Evolutionary conservation across 805 yeast species (phyloP).

Genomic region (Zygosaccharomyces rouxii): DNA sequence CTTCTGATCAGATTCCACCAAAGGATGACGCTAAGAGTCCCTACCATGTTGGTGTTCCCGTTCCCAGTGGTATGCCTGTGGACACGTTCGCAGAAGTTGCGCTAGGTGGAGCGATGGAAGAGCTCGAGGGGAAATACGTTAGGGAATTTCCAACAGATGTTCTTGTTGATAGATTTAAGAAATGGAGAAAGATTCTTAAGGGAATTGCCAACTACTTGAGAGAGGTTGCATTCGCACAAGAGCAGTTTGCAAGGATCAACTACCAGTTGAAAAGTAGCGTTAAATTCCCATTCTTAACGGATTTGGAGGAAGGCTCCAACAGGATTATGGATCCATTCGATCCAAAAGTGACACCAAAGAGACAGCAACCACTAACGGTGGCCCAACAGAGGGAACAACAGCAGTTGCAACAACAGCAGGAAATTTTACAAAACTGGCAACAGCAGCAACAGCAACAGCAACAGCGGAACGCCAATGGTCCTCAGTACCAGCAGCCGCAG

Average conservation of each 20-base stretch:
- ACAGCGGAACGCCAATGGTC: slow-evolving; percentile 5
- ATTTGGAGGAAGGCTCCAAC: slow-evolving; percentile 32
- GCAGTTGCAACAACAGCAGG: slow-evolving; percentile 5
- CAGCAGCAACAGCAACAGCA: slow-evolving; percentile 10
- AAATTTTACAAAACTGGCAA: slow-evolving; percentile 7
- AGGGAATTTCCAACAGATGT: slow-evolving; percentile 68
- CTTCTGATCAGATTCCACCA: slow-evolving; percentile 22
- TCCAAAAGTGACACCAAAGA: slow-evolving; percentile 38
- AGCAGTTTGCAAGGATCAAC: slow-evolving; percentile 65
- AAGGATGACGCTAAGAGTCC: slow-evolving; percentile 32
- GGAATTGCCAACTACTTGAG: slow-evolving; percentile 65
- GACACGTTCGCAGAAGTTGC: slow-evolving; percentile 4
- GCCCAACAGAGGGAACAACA: slow-evolving; percentile 21
- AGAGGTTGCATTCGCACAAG: slow-evolving; percentile 75
- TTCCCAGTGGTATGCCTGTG: slow-evolving; percentile 28
- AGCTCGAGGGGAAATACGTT: slow-evolving; percentile 23
- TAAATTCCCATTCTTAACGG: slow-evolving; percentile 37
- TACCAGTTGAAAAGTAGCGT: slow-evolving; percentile 70
- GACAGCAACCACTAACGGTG: slow-evolving; percentile 25
- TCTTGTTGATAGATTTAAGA: slow-evolving; percentile 69
- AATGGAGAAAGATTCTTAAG: slow-evolving; percentile 75
- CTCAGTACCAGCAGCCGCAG: slow-evolving; percentile 3
- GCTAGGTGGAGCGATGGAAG: slow-evolving; percentile 12
- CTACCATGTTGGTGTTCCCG: slow-evolving; percentile 33
- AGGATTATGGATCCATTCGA: slow-evolving; percentile 48